Evolutionary conservation across 2,329 filamentous ascomycete genomes (phyloP).

Genomic region (Cercospora canescens): DNA sequence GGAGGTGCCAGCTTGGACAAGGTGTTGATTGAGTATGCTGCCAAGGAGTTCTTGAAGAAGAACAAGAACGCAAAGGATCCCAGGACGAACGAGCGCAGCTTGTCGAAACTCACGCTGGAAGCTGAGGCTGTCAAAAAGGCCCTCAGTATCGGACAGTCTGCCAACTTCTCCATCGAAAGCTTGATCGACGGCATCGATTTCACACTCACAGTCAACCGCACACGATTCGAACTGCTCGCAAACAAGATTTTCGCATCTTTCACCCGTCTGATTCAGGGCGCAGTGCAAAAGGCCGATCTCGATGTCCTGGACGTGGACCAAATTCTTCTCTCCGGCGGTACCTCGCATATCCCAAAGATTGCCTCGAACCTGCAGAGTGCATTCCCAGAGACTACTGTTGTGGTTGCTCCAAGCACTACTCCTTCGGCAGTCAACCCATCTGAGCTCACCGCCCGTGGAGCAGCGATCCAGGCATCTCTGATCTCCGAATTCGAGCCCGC

Average conservation of each 20-base stretch:
- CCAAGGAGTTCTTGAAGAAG: constrained; percentile 99
- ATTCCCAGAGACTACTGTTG: constrained; percentile 76
- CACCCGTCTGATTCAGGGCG: constrained; percentile 79
- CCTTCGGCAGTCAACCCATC: constrained; percentile 85
- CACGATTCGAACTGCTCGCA: constrained; percentile 86
- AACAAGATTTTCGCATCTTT: constrained; percentile 87
- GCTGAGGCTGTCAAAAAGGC: constrained; percentile 90
- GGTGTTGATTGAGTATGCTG: constrained; percentile 91
- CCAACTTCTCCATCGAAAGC: constrained; percentile 90
- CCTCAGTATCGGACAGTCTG: constrained; percentile 82
- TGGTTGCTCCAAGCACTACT: constrained; percentile 81
- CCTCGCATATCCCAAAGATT: constrained; percentile 90
- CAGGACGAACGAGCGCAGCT: constrained; percentile 72
- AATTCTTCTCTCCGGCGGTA: constrained; percentile 89
- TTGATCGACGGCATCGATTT: constrained; percentile 89
- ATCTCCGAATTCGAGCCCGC: constrained; percentile 92
- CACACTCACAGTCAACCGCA: constrained; percentile 85
- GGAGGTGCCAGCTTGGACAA: constrained; percentile 84
- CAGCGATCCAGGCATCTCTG: constrained; percentile 90
- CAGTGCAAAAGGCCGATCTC: constrained; percentile 86
- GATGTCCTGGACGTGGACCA: constrained; percentile 93
- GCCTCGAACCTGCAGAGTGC: constrained; percentile 74
- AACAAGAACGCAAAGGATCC: constrained; percentile 75
- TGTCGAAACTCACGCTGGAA: constrained; percentile 92
- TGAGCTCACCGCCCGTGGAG: constrained; percentile 83